Evolutionary conservation across 2,329 filamentous ascomycete genomes (phyloP).

Genomic region (Colletotrichum lentis): DNA sequence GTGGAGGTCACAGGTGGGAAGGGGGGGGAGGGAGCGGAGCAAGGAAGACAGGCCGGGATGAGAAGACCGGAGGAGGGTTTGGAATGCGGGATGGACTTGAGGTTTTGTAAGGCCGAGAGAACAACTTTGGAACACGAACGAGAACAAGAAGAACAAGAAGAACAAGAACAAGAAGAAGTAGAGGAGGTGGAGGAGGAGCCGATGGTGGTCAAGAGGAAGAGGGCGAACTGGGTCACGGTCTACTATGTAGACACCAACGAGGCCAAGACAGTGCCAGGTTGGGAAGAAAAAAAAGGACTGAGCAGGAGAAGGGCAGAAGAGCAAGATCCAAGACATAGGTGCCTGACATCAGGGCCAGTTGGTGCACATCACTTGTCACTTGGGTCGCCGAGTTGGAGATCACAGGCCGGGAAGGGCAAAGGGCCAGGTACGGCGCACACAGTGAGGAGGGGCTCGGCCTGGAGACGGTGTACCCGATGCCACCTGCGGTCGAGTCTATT

Average conservation of each 20-base stretch:
- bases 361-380: constrained; percentile 27
- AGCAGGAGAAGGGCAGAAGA: constrained; percentile 7
- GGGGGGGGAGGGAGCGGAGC: constrained; percentile 16
- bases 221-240: constrained; percentile 6
- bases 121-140: neutral
- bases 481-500: neutral
- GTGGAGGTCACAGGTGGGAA: constrained; percentile 29
- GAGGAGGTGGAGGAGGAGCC: too few species aligned
- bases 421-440: constrained; percentile 33
- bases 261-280: constrained; percentile 21
- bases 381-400: constrained; percentile 14
- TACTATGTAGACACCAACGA: neutral
- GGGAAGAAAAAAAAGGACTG: neutral
- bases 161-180: too few species aligned
- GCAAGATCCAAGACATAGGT: constrained; percentile 14
- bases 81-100: constrained; percentile 32
- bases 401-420: constrained; percentile 29
- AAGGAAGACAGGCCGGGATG: constrained; percentile 9
- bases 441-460: constrained; percentile 10
- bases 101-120: constrained; percentile 31
- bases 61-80: constrained; percentile 14
- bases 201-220: neutral
- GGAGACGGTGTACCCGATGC: constrained; percentile 33
- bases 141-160: too few species aligned
- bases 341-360: constrained; percentile 33